Evolutionary conservation across 2,329 filamentous ascomycete species (phyloP).

Genomic region (Trichocomaceae sp.): DNA sequence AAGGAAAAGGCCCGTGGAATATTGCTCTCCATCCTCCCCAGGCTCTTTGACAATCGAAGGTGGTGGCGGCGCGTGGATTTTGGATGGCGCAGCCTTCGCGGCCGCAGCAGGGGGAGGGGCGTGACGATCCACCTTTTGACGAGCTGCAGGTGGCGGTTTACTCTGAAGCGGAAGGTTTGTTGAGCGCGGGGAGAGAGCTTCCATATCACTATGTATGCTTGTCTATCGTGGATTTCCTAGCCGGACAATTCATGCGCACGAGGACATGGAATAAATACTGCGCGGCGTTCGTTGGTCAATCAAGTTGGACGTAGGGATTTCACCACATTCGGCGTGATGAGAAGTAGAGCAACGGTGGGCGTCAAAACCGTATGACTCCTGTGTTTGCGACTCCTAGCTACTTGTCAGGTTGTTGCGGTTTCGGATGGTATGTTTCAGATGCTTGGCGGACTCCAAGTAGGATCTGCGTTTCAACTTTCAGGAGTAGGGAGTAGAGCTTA

Average conservation of each 20-base stretch:
- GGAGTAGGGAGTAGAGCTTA: slow-evolving; percentile 7
- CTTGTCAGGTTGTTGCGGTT: not conserved
- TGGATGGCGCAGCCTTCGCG: slow-evolving; percentile 30
- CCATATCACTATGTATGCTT: slow-evolving; percentile 29
- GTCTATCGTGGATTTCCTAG: not conserved
- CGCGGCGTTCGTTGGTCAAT: not conserved
- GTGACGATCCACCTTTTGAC: slow-evolving; percentile 34
- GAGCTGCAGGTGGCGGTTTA: slow-evolving; percentile 33
- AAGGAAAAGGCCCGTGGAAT: slow-evolving; percentile 40
- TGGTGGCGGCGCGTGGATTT: slow-evolving; percentile 42
- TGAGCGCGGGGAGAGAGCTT: slow-evolving; percentile 44
- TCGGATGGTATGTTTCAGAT: slow-evolving; percentile 6
- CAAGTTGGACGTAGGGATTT: slow-evolving; percentile 2
- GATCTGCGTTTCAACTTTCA: slow-evolving; percentile 13
- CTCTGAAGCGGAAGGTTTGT: slow-evolving; percentile 42
- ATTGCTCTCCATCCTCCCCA: slow-evolving; percentile 39
- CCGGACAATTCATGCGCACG: slow-evolving; percentile 2
- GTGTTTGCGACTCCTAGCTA: slow-evolving; percentile 4
- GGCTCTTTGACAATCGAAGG: slow-evolving; percentile 41
- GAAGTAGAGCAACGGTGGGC: not conserved
- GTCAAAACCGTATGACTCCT: not conserved
- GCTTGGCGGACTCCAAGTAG: slow-evolving; percentile 8
- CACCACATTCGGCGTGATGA: not conserved
- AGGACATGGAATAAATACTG: not conserved
- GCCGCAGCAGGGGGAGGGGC: slow-evolving; percentile 21